Percentiles rank a stretch among this genome's conserved stretches.
Conservation (phyloP, 306 rosid genomes). For the Cucurbita ficifolia region DNA sequence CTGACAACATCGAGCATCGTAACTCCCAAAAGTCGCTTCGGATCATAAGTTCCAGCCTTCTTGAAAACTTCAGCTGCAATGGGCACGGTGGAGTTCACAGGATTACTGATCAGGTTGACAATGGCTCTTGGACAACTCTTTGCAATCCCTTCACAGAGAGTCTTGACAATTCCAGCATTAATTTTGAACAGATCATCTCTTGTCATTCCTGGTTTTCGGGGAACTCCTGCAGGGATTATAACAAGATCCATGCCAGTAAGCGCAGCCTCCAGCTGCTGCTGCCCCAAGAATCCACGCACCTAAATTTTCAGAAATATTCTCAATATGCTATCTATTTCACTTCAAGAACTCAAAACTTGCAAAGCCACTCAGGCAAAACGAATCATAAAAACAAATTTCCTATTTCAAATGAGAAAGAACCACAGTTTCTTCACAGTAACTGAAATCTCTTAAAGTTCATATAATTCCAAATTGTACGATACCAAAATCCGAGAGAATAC, state of each 20-base stretch:
- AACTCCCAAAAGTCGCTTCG: conserved; percentile 81
- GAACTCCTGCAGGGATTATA: conserved; percentile 83
- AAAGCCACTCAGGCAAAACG: background rate
- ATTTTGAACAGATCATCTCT: conserved; percentile 89
- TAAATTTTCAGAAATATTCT: conserved; percentile 4
- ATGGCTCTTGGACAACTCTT: conserved; percentile 70
- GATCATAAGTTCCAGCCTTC: conserved; percentile 83
- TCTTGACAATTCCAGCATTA: conserved; percentile 87
- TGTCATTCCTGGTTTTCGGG: conserved; percentile 97
- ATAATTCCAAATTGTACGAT: background rate
- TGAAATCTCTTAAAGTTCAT: background rate
- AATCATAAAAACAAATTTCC: background rate
- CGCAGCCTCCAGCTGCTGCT: conserved; percentile 68
- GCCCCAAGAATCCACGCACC: conserved; percentile 91
- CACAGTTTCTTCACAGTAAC: background rate
- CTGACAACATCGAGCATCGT: conserved; percentile 83
- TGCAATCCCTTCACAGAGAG: conserved; percentile 74
- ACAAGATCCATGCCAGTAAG: conserved; percentile 84
- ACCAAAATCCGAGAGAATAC: background rate
- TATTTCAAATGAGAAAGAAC: background rate
- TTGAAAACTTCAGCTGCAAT: conserved; percentile 95
- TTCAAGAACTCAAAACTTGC: background rate
- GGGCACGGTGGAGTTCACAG: conserved; percentile 88
- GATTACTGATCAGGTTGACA: conserved; percentile 93
- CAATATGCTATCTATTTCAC: background rate